Conservation (phyloP, 352 stramenopile species). For the Pythium chondricola region DNA sequence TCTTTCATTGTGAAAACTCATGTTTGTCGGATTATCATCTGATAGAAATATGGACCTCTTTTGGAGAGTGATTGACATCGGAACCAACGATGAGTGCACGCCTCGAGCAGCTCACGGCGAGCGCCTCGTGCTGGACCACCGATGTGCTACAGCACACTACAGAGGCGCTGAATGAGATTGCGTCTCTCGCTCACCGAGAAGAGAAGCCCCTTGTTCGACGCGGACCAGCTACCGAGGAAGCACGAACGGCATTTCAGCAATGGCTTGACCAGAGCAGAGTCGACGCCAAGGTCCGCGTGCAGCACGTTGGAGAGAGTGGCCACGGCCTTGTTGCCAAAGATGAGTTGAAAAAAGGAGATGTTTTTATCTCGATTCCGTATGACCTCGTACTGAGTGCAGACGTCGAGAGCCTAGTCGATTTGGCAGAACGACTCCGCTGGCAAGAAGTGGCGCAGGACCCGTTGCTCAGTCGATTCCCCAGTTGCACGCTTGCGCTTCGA, state of each 20-base stretch:
- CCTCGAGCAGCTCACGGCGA: constrained; percentile 28
- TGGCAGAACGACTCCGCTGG: constrained; percentile 14
- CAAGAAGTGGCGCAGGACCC: constrained; percentile 24
- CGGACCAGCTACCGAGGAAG: constrained; percentile 5
- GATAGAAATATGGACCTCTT: too few species aligned
- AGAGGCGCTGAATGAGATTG: constrained; percentile 25
- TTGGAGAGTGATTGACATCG: too few species aligned
- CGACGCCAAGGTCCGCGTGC: constrained; percentile 11
- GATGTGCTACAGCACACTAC: constrained; percentile 23
- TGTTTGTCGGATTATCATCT: too few species aligned
- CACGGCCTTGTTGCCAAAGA: constrained; percentile 25
- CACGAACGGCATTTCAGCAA: constrained; percentile 20
- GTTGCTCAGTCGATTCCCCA: constrained; percentile 34
- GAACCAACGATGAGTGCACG: constrained; percentile 18
- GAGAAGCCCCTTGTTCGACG: constrained; percentile 15
- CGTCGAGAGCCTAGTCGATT: constrained; percentile 10
- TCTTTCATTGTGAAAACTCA: too few species aligned
- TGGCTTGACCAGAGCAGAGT: constrained; percentile 21
- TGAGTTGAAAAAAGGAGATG: constrained; percentile 16
- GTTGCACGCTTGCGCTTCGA: constrained; percentile 31
- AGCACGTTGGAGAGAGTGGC: constrained; percentile 22
- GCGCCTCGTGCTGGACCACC: constrained; percentile 23
- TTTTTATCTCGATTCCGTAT: constrained; percentile 35
- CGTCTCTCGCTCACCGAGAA: constrained; percentile 17
- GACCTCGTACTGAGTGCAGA: constrained; percentile 23